A percentile compares a stretch with the other conserved stretches of the same genome.
Conservation (phyloP, 495 filamentous ascomycete species). For the Niebla homalea region DNA sequence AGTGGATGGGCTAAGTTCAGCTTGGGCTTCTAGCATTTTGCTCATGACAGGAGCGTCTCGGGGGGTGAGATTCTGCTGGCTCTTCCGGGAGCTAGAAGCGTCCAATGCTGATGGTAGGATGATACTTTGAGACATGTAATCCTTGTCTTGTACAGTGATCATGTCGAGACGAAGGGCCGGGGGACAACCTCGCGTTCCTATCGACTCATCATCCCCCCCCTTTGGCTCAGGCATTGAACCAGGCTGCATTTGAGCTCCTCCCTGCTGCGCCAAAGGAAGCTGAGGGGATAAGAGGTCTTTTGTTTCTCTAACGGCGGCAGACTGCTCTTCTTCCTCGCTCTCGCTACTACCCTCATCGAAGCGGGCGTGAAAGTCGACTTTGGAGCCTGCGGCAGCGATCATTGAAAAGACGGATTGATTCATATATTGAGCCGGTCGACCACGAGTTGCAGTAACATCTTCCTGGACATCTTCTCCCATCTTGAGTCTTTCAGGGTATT, state of each 20-base stretch:
- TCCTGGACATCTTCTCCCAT: constrained; percentile 60
- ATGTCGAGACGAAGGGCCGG: constrained; percentile 11
- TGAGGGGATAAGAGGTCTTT: background rate
- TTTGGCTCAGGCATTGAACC: background rate
- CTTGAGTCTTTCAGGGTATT: constrained; percentile 64
- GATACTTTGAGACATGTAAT: constrained; percentile 19
- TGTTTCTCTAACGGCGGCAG: background rate
- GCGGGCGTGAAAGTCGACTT: constrained; percentile 61
- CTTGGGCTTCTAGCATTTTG: constrained; percentile 71
- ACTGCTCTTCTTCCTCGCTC: constrained; percentile 46
- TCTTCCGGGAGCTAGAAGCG: constrained; percentile 15
- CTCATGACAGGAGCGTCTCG: constrained; percentile 61
- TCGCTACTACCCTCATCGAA: constrained; percentile 75
- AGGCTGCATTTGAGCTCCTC: constrained; percentile 2
- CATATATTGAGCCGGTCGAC: constrained; percentile 49
- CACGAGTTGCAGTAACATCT: constrained; percentile 50
- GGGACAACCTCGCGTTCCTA: background rate
- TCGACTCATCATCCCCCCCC: background rate
- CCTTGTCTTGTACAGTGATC: constrained; percentile 18
- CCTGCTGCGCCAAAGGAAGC: background rate
- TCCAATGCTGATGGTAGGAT: constrained; percentile 5
- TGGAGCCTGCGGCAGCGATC: constrained; percentile 79
- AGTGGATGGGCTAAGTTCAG: constrained; percentile 35
- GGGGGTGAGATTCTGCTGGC: constrained; percentile 30
- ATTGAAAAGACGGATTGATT: constrained; percentile 92